Base-by-base conservation (phyloP, 805 yeast species). In the Lipomyces sp. region DNA sequence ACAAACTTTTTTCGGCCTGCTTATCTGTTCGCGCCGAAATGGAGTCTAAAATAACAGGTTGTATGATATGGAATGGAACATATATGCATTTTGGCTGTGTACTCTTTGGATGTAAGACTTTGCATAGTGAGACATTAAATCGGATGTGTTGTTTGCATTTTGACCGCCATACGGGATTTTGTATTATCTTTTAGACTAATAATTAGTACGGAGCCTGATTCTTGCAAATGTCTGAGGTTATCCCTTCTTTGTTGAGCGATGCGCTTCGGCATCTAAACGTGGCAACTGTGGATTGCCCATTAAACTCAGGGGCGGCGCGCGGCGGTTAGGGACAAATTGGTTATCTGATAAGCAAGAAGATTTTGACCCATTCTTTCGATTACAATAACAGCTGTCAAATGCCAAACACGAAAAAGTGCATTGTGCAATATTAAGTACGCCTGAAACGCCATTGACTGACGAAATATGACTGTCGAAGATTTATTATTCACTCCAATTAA, bases 401-500 rank as follows among this genome's bases (percentile, higher is more conserved):
- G 24, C 24, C 24, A 24, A 24, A 24, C 24, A 24, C 1, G 1
- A 24, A 24, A 24, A 24, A 24, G 1, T 24, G 24, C 24, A 24
- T 24, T 24, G 24, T 24, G 1, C 24, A 24, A 24, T 24, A 24
- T 24, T 24, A 24, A 24, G 24, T 24, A 24, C 24, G 24, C 24
- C 24, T 24, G 24, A 1, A 24, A 24, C 24, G 15, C 10, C 7
- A 42, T 42, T 42, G 48, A 42, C 48, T 42, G 13, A 4, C 15
- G 24, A 24, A 18, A 29, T 18, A 63, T 63, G 63, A 24, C 57
- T 3, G 59, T 32, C 11, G 53, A 54, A 34, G 64, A 59, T 7
- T 51, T 39, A 5, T 50, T 65, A 24, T 75, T 74, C 63, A 58
- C 66, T 10, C 76, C 77, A 33, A 65, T 74, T 58, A 69, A 73